Evolutionary conservation across 2,329 filamentous ascomycete species (phyloP).

Genomic region (Monilinia polystroma): DNA sequence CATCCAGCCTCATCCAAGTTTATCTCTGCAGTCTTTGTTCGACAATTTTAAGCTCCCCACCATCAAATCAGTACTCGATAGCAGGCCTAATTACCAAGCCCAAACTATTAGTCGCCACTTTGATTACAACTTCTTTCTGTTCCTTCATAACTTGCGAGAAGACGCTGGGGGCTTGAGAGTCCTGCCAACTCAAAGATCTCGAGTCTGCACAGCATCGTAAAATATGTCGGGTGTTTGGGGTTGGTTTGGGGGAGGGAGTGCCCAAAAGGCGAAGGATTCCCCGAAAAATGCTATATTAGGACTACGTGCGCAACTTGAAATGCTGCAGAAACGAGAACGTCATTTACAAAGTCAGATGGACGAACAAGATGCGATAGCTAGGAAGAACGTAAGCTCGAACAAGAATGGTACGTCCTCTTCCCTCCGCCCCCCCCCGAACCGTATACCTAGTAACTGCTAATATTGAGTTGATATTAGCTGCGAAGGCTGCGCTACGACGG

Average conservation of each 20-base stretch:
- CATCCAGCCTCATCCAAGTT: neutral
- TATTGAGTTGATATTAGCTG: slow-evolving; percentile 56
- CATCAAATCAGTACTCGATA: slow-evolving; percentile 29
- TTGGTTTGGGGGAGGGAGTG: slow-evolving; percentile 85
- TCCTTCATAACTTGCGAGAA: neutral
- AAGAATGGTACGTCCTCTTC: slow-evolving; percentile 70
- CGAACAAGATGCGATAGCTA: slow-evolving; percentile 83
- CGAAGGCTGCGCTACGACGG: slow-evolving; percentile 83
- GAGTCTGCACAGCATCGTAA: slow-evolving; percentile 27
- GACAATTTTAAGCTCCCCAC: slow-evolving; percentile 31
- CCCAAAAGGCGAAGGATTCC: slow-evolving; percentile 85
- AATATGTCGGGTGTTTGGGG: slow-evolving; percentile 71
- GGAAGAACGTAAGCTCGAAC: slow-evolving; percentile 85
- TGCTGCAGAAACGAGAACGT: slow-evolving; percentile 95
- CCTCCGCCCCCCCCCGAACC: neutral
- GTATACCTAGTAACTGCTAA: slow-evolving; percentile 10
- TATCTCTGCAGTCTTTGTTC: slow-evolving; percentile 26
- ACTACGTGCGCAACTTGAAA: slow-evolving; percentile 85
- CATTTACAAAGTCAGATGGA: slow-evolving; percentile 90
- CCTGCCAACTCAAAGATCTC: slow-evolving; percentile 23
- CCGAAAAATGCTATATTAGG: slow-evolving; percentile 95
- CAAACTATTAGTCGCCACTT: slow-evolving; percentile 18
- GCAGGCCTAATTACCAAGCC: slow-evolving; percentile 16
- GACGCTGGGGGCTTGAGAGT: slow-evolving; percentile 21
- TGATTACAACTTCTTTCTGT: neutral